Base-by-base conservation (phyloP, 352 stramenopile species). In the Phytophthora constricta region DNA sequence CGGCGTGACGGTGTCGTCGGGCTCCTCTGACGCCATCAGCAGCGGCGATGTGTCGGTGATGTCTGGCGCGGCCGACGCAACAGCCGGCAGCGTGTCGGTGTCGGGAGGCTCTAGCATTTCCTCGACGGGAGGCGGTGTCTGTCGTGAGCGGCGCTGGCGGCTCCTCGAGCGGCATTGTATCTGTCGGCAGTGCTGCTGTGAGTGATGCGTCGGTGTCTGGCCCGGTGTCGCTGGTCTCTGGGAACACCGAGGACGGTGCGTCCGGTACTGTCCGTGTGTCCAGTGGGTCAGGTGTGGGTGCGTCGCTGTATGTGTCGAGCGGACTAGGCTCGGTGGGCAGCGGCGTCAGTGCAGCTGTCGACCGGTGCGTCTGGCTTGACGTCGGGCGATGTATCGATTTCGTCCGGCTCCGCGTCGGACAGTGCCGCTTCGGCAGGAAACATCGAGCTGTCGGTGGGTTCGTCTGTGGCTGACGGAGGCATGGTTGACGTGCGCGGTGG, bases 251-350 rank as follows among this genome's bases (percentile, higher is more conserved):
- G 41, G 49, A 66, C 20, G 67, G 60, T 27, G n/a, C 20, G 23
- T 62, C 63, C n/a, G 72, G 72, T 53, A 58, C 53, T 51, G 62
- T 71, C 22, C 22, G 52, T 56, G 37, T 78, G 31, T 14, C 43
- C 11, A 72, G 68, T 19, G 68, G 68, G 8, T 59, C 49, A 58
- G 68, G 61, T 25, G 51, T 7, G 39, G 60, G 61, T 14, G 51
- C 50, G 5, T 34, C 25, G 45, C 22, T 51, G 45, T 26, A 17
- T 26, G 14, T 51, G 45, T 9, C 14, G 45, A 51, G 45, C 19
- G 45, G 45, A 34, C 19, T 33, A 28, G 25, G 45, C 9, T 51
- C 25, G 8, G 45, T 19, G 16, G 3, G 45, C 20, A 51, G 45
- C 23, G 45, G 20, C 25, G 45, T 19, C 10, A n/a, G 45, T 28